These are phyloP conservation scores for Penicillium paradoxum DNA, from an alignment of 495 filamentous ascomycete species.

Conservation along the genomic window DNA sequence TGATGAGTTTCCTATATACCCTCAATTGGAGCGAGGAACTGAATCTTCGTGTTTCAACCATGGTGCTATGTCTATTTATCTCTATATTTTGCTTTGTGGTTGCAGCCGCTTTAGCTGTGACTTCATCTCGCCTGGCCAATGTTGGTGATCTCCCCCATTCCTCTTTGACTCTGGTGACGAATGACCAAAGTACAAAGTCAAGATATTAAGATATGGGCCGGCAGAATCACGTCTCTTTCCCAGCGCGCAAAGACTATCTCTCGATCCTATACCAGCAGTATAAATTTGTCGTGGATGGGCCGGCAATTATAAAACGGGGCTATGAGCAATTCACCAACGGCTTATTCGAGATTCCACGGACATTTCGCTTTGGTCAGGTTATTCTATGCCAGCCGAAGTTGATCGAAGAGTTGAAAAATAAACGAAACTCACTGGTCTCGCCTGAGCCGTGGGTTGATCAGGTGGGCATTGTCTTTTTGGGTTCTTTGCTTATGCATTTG, in stretches of 20 bases:
- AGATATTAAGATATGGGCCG: background rate
- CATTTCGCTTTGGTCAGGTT: constrained; percentile 24
- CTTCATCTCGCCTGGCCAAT: constrained; percentile 15
- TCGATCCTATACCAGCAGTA: constrained; percentile 21
- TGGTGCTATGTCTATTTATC: background rate
- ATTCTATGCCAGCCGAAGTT: constrained; percentile 19
- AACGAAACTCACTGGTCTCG: constrained; percentile 10
- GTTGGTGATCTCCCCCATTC: constrained; percentile 7
- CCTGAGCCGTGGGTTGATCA: constrained; percentile 29
- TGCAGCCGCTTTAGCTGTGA: constrained; percentile 8
- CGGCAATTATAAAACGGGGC: constrained; percentile 15
- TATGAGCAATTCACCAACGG: constrained; percentile 12
- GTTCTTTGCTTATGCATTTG: background rate
- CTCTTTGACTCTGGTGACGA: background rate
- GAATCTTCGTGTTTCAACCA: background rate
- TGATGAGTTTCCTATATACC: background rate
- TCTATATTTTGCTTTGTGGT: background rate
- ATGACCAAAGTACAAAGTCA: background rate
- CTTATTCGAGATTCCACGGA: constrained; percentile 25
- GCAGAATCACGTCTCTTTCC: constrained; percentile 13
- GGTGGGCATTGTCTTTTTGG: constrained; percentile 3
- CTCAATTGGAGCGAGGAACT: background rate
- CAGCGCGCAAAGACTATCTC: background rate
- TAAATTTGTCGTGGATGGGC: constrained; percentile 19
- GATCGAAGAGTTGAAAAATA: constrained; percentile 21